Evolutionary conservation across 2,329 filamentous ascomycete species (phyloP).

Genomic region (Fusarium sp.): DNA sequence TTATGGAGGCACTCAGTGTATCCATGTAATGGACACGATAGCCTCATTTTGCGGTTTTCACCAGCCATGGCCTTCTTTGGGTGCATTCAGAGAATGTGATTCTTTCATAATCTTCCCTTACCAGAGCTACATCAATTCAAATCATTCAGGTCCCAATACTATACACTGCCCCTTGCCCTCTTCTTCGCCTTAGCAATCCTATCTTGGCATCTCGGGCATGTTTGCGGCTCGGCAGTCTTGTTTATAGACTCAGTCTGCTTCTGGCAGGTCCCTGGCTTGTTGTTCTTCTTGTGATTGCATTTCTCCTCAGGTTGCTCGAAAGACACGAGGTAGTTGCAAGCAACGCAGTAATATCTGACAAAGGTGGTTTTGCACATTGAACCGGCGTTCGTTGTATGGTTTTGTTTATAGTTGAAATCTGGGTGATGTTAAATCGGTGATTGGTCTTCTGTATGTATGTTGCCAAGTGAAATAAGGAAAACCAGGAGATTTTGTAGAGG

Average conservation of each 20-base stretch:
- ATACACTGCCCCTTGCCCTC: background rate
- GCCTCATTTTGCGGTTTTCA: too few species aligned
- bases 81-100: too few species aligned
- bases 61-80: too few species aligned
- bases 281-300: background rate
- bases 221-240: background rate
- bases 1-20: too few species aligned
- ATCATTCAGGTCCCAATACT: background rate
- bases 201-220: background rate
- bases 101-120: too few species aligned
- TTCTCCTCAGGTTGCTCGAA: background rate
- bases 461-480: too few species aligned
- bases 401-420: background rate
- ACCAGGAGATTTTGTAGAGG: too few species aligned
- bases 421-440: background rate
- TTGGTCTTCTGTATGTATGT: background rate
- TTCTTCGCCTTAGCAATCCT: background rate
- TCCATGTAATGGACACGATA: too few species aligned
- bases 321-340: background rate
- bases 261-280: background rate
- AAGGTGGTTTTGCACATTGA: slow-evolving; percentile 2
- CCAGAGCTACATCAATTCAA: too few species aligned
- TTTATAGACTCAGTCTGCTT: background rate
- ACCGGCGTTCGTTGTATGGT: accelerated
- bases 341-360: background rate